Evolutionary conservation across 1,284 basidiomycete species (phyloP).

Genomic region (Bondarzewia mesenterica): DNA sequence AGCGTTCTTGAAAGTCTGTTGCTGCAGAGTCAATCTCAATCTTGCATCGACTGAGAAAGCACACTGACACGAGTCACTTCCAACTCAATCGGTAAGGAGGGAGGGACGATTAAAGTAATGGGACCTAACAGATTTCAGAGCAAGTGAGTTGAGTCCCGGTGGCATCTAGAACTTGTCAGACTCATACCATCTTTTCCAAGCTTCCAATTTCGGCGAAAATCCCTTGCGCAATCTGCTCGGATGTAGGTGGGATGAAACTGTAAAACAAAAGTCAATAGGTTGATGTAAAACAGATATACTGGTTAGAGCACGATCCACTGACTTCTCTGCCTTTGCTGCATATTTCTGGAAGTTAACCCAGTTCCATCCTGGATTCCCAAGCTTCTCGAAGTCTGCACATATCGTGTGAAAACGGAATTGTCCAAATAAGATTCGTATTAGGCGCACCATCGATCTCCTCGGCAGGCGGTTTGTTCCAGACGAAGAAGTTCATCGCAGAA

Average conservation of each 20-base stretch:
- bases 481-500: conserved; percentile 16
- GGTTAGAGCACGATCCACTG: background rate
- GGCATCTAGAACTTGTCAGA: background rate
- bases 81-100: background rate
- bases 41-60: background rate
- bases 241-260: background rate
- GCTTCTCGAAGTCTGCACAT: conserved; percentile 10
- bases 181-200: background rate
- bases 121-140: background rate
- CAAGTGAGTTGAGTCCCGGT: background rate
- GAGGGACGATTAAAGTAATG: background rate
- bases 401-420: background rate
- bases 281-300: background rate
- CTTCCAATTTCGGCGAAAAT: background rate
- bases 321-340: conserved; percentile 6
- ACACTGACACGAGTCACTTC: background rate
- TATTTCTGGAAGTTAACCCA: conserved; percentile 17
- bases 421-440: too few relatives aligned
- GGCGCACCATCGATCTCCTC: conserved; percentile 16
- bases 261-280: background rate
- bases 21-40: too few relatives aligned
- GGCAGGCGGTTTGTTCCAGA: conserved; percentile 16
- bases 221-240: too few relatives aligned
- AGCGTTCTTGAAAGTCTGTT: background rate
- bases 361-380: conserved; percentile 23